Evolutionary conservation across 148 eudicot genomes (phyloP), one percentile per base, ranked within the genome.

Genomic region (Mesembryanthemum crystallinum): DNA sequence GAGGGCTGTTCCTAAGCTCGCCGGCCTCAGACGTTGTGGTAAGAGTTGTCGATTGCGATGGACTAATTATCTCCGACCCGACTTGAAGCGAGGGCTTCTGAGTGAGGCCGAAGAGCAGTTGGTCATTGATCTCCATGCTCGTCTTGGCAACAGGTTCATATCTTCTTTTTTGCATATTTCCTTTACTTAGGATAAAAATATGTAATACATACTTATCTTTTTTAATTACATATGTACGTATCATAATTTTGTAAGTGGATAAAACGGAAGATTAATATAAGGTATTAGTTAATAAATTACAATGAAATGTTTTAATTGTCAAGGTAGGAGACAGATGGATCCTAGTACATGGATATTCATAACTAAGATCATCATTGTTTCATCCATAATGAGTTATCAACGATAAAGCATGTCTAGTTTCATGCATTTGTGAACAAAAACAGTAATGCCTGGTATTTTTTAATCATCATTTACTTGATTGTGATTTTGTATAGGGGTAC

Each of bases 61-160:
- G 98, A 95, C 98, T 5, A 95, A 95, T 74, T 95, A 95, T 74
- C 95, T 95, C 32, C 91, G 98, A 4, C 98, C 98, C 0, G 98
- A 95, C 75, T 80, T 95, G 73, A 95, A 95, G 76, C 75, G 98
- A 32, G 98, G 98, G 0, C 86, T 95, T 66, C 93, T 95, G 2
- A 90, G 82, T n/a, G 91, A 89, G 27, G 79, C 83, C 18, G 98
- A 95, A 82, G 98, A 95, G 51, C 85, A 95, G 47, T 72, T 92
- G 82, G 98, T 95, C 39, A 92, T 95, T 66, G 97, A 95, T 72
- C 90, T 92, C 67, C 98, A 95, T 89, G 97, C 96, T 65, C 91
- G 93, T 35, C 96, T 95, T 70, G 98, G 98, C 67, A 95, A 95
- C 78, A 90, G 98, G 98, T 93, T 67, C 12, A 61, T 5, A 24